These are phyloP conservation scores for Parietaria judaica DNA, from an alignment of 306 rosid genomes.

Conservation along the genomic window DNA sequence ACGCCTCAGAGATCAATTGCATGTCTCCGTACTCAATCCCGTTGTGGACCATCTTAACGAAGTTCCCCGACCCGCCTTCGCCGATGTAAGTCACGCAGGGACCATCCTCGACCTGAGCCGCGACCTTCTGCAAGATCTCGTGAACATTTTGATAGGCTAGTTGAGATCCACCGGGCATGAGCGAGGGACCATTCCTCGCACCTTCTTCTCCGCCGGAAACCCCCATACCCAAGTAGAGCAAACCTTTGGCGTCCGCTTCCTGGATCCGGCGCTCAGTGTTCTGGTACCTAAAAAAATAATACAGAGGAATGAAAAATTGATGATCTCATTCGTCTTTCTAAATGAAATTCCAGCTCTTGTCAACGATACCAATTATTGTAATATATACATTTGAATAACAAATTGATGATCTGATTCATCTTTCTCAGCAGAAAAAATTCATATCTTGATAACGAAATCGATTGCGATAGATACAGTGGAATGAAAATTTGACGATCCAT, in stretches of 20 bases:
- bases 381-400: no score
- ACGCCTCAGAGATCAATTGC: conserved; percentile 90
- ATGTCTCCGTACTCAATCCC: conserved; percentile 92
- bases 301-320: no score
- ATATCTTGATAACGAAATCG: no score
- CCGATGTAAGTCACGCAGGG: conserved; percentile 88
- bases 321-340: no score
- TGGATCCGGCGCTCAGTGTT: conserved; percentile 73
- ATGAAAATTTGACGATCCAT: no score
- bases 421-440: no score
- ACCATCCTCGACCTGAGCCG: conserved; percentile 90
- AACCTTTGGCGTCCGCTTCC: conserved; percentile 28
- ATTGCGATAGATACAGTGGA: no score
- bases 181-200: conserved; percentile 73
- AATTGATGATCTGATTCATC: no score
- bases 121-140: conserved; percentile 60
- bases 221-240: conserved; percentile 84
- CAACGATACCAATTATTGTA: no score
- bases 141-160: conserved; percentile 55
- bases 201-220: conserved; percentile 97
- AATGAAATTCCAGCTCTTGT: no score
- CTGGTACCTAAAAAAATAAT: conserved; percentile 15
- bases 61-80: conserved; percentile 82
- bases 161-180: conserved; percentile 84
- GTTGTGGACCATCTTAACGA: conserved; percentile 90